phyloP scores from a whole-genome alignment of 345 rosid species.

The Conringia planisiliqua region DNA sequence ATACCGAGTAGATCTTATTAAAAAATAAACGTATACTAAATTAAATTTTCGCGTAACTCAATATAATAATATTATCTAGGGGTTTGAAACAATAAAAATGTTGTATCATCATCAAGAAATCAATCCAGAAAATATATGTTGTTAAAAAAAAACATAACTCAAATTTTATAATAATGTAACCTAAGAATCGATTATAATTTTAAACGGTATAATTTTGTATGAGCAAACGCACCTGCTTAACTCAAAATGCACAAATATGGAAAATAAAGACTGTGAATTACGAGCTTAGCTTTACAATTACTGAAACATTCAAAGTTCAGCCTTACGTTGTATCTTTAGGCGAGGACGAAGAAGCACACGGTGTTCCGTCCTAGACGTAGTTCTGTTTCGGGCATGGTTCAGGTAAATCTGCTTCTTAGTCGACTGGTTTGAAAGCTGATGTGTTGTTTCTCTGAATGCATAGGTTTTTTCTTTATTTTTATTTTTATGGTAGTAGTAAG shows the following conservation, averaged over 20 bases:
- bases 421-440: neutral
- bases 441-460: neutral
- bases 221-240: no score
- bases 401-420: conserved; percentile 33
- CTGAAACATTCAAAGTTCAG: conserved; percentile 51
- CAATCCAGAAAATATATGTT: neutral
- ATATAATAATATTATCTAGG: neutral
- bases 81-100: neutral
- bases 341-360: conserved; percentile 38
- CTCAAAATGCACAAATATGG: no score
- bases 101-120: neutral
- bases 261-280: conserved; percentile 68
- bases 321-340: conserved; percentile 35
- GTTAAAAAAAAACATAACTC: neutral
- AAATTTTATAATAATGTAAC: neutral
- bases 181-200: no score
- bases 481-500: neutral
- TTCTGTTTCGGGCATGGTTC: conserved; percentile 1
- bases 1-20: neutral
- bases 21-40: neutral
- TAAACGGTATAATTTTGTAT: no score
- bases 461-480: neutral
- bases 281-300: conserved; percentile 60
- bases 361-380: conserved; percentile 1
- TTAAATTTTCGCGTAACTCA: neutral